Evolutionary conservation across 2,329 filamentous ascomycete genomes (phyloP).

Genomic region (Phaeosphaeriaceae sp.): DNA sequence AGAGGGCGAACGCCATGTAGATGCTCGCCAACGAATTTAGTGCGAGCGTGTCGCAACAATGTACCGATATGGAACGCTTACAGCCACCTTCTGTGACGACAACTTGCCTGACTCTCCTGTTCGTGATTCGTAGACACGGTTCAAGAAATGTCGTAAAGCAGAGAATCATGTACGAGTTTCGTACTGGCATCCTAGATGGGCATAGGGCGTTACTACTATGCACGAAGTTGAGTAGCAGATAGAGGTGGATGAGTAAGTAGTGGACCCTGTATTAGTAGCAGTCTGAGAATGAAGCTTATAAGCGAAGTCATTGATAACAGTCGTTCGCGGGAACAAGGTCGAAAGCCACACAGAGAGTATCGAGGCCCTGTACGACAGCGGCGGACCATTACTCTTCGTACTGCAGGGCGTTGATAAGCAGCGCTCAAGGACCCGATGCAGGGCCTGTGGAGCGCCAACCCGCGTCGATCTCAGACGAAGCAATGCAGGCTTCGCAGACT

Average conservation of each 20-base stretch:
- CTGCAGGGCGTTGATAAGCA: slow-evolving; percentile 31
- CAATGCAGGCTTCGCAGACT: slow-evolving; percentile 4
- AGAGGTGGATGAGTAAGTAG: neutral
- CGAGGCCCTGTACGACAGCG: slow-evolving; percentile 3
- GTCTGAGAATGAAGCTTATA: slow-evolving; percentile 1
- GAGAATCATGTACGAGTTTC: neutral
- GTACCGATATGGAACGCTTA: slow-evolving; percentile 28
- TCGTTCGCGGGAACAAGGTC: neutral
- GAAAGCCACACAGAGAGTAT: slow-evolving; percentile 2
- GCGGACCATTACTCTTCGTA: neutral
- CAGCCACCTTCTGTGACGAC: slow-evolving; percentile 43
- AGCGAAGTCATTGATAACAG: neutral
- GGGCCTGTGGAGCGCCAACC: slow-evolving; percentile 10
- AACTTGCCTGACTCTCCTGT: slow-evolving; percentile 13
- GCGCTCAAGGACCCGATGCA: slow-evolving; percentile 14
- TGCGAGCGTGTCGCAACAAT: slow-evolving; percentile 34
- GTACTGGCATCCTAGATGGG: neutral
- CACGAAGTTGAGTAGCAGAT: neutral
- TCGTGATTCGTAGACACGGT: slow-evolving; percentile 8
- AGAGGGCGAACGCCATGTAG: slow-evolving; percentile 20
- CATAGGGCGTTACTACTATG: neutral
- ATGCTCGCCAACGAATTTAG: slow-evolving; percentile 19
- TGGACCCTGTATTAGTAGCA: neutral
- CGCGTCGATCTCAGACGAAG: slow-evolving; percentile 12
- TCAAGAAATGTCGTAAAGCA: neutral